These are phyloP conservation scores for Gillenia trifoliata DNA, from an alignment of 306 rosid genomes.

Conservation along the genomic window DNA sequence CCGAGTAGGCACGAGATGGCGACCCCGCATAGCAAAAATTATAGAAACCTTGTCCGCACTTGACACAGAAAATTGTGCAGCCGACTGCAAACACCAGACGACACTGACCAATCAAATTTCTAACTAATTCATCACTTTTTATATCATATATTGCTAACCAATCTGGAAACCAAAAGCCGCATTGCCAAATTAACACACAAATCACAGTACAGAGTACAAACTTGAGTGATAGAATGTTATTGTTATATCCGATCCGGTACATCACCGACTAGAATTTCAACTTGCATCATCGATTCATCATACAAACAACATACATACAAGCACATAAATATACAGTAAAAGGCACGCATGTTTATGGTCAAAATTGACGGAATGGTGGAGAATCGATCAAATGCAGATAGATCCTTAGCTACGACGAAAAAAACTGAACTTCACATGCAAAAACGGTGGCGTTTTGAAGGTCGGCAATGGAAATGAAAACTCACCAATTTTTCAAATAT, in stretches of 20 bases:
- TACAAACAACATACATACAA: neutral
- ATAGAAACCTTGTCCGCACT: slow-evolving; percentile 27
- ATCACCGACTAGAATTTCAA: neutral
- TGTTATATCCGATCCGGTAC: neutral
- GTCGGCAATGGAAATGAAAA: neutral
- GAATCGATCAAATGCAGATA: neutral
- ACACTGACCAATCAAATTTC: neutral
- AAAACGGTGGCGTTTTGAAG: neutral
- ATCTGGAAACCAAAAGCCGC: neutral
- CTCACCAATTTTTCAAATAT: slow-evolving; percentile 20
- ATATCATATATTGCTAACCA: neutral
- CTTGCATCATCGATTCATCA: neutral
- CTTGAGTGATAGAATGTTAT: neutral
- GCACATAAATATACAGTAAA: neutral
- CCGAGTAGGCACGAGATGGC: slow-evolving; percentile 27
- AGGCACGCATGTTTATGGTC: neutral
- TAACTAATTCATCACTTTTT: neutral
- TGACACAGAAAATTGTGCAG: slow-evolving; percentile 6
- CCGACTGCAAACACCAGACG: slow-evolving; percentile 20
- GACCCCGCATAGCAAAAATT: slow-evolving; percentile 59
- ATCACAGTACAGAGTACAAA: neutral
- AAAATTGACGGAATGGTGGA: neutral
- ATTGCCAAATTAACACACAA: neutral
- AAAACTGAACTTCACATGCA: neutral
- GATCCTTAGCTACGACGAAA: neutral